Conservation (phyloP, 768 basidiomycete genomes). For the Russula griseocarnosa region DNA sequence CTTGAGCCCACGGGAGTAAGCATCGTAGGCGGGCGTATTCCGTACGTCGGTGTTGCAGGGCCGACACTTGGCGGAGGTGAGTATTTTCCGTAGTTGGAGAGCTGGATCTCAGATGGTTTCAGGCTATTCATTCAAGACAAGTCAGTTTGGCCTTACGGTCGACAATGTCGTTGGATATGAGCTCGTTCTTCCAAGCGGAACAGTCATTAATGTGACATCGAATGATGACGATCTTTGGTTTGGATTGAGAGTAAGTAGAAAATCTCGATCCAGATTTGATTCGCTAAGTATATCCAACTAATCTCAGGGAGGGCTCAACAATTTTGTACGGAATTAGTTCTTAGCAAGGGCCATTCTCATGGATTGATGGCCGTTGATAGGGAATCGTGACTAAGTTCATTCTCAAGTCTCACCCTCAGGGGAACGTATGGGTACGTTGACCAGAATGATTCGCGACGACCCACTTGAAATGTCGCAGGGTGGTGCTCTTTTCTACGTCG, state of each 20-base stretch:
- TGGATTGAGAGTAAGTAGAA: too few species aligned
- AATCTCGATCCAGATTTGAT: too few species aligned
- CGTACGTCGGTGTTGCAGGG: slow-evolving; percentile 29
- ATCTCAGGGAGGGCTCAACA: slow-evolving; percentile 24
- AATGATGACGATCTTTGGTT: too few species aligned
- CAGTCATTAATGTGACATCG: too few species aligned
- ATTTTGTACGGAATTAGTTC: slow-evolving; percentile 11
- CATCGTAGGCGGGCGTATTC: slow-evolving; percentile 28
- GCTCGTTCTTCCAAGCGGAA: slow-evolving; percentile 31
- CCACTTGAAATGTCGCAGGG: not conserved
- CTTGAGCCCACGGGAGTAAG: slow-evolving; percentile 24
- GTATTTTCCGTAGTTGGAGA: not conserved
- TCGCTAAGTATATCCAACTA: too few species aligned
- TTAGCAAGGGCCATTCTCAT: not conserved
- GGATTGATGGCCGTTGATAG: not conserved
- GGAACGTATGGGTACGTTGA: slow-evolving; percentile 31
- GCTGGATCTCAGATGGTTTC: not conserved
- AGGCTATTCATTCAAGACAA: slow-evolving; percentile 36
- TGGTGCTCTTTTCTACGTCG: not conserved
- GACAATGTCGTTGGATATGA: slow-evolving; percentile 35
- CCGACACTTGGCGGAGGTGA: slow-evolving; percentile 30
- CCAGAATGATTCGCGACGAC: not conserved
- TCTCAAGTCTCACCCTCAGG: slow-evolving; percentile 28
- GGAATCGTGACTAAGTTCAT: slow-evolving; percentile 17
- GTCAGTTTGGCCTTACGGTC: slow-evolving; percentile 35